A percentile compares a stretch with the other conserved stretches of the same genome.
phyloP scores from a whole-genome alignment of 2,329 filamentous ascomycete genomes.

The Parafenestella ontariensis region DNA sequence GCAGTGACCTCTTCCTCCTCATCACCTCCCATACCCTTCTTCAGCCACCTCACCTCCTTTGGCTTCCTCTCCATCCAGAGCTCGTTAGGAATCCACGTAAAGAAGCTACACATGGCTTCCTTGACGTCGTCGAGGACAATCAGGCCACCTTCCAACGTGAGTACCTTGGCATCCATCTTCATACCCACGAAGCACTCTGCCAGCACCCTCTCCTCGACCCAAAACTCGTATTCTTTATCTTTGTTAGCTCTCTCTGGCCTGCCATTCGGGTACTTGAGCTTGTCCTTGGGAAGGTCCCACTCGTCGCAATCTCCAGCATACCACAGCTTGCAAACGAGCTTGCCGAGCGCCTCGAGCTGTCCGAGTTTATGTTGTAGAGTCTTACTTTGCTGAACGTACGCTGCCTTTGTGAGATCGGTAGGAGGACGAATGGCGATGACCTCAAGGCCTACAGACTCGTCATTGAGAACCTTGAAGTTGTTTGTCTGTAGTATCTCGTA shows the following conservation, averaged over 20 bases:
- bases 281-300: constrained; percentile 48
- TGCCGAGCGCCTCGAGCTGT: constrained; percentile 60
- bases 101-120: constrained; percentile 54
- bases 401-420: constrained; percentile 50
- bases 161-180: constrained; percentile 51
- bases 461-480: constrained; percentile 23
- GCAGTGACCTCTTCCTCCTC: constrained; percentile 18
- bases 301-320: constrained; percentile 50
- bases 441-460: constrained; percentile 44
- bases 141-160: constrained; percentile 34
- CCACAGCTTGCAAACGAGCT: constrained; percentile 60
- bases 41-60: constrained; percentile 33
- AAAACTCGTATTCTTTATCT: constrained; percentile 61
- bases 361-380: constrained; percentile 42
- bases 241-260: constrained; percentile 27
- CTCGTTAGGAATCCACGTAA: constrained; percentile 54
- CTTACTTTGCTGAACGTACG: constrained; percentile 54
- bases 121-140: constrained; percentile 48
- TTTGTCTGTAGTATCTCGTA: constrained; percentile 46
- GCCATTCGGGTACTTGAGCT: constrained; percentile 32
- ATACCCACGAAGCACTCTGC: constrained; percentile 66
- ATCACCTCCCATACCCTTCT: constrained; percentile 26
- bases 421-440: constrained; percentile 59
- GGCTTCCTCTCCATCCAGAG: constrained; percentile 42
- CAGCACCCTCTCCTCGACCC: constrained; percentile 70